Base-by-base conservation (phyloP, 495 filamentous ascomycete genomes). In the Penicillium herquei region DNA sequence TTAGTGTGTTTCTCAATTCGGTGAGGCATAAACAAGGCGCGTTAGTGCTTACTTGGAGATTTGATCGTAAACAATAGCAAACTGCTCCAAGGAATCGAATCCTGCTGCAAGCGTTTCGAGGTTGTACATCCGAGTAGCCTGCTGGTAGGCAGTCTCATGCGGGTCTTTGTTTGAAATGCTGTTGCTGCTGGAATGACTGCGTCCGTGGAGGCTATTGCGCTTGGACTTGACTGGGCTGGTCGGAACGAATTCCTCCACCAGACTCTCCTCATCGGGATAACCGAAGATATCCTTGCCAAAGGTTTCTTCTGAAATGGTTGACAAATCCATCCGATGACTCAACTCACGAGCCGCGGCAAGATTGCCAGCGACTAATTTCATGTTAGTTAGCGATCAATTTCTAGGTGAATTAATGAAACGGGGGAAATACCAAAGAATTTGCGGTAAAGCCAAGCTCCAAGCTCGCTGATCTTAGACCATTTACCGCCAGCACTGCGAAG, bases 391-490 rank as follows among this genome's bases (percentile, higher is more conserved):
- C 12, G 40, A 9, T 26, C 2, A 11, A 26, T 2, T 14, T 31
- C 18, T 40, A 2, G 49, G 6, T 8, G 10, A 11, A 11, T 11
- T 30, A 31, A 49, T 13, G 16, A 52, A 8, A 18, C 4, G 12
- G 8, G 2, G 34, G 37, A 63, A 72, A 51, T 70, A 78, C 75
- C 49, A 47, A 67, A 77, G 58, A 77, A 76, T 41, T 66, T 69
- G 64, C 87, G 87, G 71, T 96, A 91, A 34, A 92, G 77, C 60
- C 82, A 70, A 32, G 80, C 77, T 35, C 88, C 85, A 37, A 82
- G 78, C 13, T 74, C 59, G 70, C 92, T 91, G 3, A 91, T 87
- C 55, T 88, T 79, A 30, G 76, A 67, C 79, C 88, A 91, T 51
- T 90, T 77, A 1, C 80, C 86, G 26, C 88, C 84, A 12, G 90